These are phyloP conservation scores for Quambalaria eucalypti DNA, from an alignment of 1,284 basidiomycete species.

Conservation along the genomic window DNA sequence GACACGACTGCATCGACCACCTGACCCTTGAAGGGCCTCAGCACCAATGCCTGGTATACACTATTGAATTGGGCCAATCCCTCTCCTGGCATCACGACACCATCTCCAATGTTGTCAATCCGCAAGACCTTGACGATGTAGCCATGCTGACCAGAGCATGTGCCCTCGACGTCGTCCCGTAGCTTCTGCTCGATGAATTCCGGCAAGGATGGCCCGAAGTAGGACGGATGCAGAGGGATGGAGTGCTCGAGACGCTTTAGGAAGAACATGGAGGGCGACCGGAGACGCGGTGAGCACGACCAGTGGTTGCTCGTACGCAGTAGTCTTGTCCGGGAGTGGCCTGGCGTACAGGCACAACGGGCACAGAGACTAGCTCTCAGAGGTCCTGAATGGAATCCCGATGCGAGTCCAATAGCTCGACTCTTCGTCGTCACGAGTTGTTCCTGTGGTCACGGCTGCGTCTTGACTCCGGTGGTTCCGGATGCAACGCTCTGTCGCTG, in stretches of 20 bases:
- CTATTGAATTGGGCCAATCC: conserved; percentile 78
- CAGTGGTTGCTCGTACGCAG: too few relatives aligned
- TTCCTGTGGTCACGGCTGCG: too few relatives aligned
- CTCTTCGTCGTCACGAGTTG: too few relatives aligned
- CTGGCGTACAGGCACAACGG: too few relatives aligned
- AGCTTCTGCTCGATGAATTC: conserved; percentile 71
- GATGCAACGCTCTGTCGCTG: too few relatives aligned
- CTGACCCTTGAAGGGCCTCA: conserved; percentile 76
- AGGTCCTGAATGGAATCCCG: too few relatives aligned
- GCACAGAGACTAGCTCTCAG: too few relatives aligned
- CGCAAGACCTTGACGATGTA: conserved; percentile 95
- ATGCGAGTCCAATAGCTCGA: too few relatives aligned
- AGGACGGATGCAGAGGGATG: conserved; percentile 91
- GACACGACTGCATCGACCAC: conserved; percentile 93
- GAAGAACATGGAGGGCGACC: conserved; percentile 12
- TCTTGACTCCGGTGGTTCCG: too few relatives aligned
- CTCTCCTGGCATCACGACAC: conserved; percentile 68
- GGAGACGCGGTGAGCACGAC: too few relatives aligned
- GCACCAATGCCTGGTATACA: conserved; percentile 41
- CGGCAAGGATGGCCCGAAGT: conserved; percentile 90
- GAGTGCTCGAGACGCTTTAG: conserved; percentile 83
- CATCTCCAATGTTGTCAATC: conserved; percentile 37
- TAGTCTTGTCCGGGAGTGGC: too few relatives aligned
- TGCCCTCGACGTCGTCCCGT: conserved; percentile 92
- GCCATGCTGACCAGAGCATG: conserved; percentile 70